Evolutionary conservation across 192 early-diverging fungal genomes (phyloP).

Genomic region (Coemansia sp.): DNA sequence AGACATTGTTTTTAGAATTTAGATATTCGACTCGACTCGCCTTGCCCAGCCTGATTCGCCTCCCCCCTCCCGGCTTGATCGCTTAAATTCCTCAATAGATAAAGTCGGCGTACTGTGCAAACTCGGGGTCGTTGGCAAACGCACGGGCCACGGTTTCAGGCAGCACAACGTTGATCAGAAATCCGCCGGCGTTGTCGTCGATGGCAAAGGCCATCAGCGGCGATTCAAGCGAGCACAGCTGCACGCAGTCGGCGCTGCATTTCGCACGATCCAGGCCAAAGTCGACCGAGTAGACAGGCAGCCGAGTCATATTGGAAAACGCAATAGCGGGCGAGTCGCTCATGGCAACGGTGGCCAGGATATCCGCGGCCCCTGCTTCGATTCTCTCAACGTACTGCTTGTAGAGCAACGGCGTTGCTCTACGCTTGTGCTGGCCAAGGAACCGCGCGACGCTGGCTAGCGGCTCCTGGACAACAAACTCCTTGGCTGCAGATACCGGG

Average conservation of each 20-base stretch:
- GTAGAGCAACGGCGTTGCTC: neutral
- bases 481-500: conserved; percentile 6
- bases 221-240: conserved; percentile 23
- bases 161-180: conserved; percentile 21
- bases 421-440: neutral
- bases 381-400: neutral
- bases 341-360: neutral
- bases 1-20: too few relatives aligned
- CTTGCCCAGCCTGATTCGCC: neutral
- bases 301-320: conserved; percentile 28
- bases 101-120: neutral
- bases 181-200: conserved; percentile 13
- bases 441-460: conserved; percentile 8
- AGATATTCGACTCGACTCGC: neutral
- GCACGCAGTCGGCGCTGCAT: neutral
- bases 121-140: conserved; percentile 2
- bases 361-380: conserved; percentile 6
- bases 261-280: conserved; percentile 4
- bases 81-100: neutral
- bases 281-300: neutral
- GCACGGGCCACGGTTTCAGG: neutral
- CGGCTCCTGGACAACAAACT: conserved; percentile 2
- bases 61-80: too few relatives aligned
- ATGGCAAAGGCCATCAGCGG: conserved; percentile 31
- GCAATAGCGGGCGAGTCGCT: conserved; percentile 22